Evolutionary conservation across 2,329 filamentous ascomycete species (phyloP), one percentile per base, ranked within the genome.

Genomic region (Alternaria gansuensis): DNA sequence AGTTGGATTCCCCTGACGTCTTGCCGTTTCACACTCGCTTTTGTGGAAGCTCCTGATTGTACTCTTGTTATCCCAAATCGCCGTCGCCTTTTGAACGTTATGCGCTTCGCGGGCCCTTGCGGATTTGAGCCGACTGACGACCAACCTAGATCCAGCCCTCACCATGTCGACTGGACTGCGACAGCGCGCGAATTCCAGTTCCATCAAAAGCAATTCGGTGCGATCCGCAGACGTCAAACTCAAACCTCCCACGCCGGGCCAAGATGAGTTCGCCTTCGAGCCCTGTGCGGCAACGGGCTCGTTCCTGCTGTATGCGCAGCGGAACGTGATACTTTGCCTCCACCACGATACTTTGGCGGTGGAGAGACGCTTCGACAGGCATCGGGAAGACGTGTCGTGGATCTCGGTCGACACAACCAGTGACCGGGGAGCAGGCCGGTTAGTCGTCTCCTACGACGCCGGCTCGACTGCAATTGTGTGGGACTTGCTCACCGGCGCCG

Each of bases 381-480:
- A 99, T 76, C 85, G 87, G 33, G 91, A 96, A 63, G 89, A 96
- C 66, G 88, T 99, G 29, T 85, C 89, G 54, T 85, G 97, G 71
- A 87, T 99, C 54, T 89, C 90, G 1, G 93, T 96, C 52, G 95
- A 99, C 77, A 98, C 93, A 73, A 88, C 91, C 55, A 97, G 93
- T 77, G 93, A 97, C 67, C 82, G 88, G 60, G 93, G 93, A 3
- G 89, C 90, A 0, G 95, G 94, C 28, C 85, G 93, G 63, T 80
- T 96, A 60, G 93, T 96, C 2, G 92, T 97, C 62, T 98, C 93
- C 80, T 97, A 97, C 72, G 95, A 99, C 82, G 86, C 87, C 17
- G 90, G 92, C 36, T 91, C 94, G 77, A 97, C 92, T 1, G 92
- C 93, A 4, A 97, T 98, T 73, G 92, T 98, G 7, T 99, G 95